phyloP scores from a whole-genome alignment of 2,329 filamentous ascomycete genomes.

The Ophiosphaerella narmari region DNA sequence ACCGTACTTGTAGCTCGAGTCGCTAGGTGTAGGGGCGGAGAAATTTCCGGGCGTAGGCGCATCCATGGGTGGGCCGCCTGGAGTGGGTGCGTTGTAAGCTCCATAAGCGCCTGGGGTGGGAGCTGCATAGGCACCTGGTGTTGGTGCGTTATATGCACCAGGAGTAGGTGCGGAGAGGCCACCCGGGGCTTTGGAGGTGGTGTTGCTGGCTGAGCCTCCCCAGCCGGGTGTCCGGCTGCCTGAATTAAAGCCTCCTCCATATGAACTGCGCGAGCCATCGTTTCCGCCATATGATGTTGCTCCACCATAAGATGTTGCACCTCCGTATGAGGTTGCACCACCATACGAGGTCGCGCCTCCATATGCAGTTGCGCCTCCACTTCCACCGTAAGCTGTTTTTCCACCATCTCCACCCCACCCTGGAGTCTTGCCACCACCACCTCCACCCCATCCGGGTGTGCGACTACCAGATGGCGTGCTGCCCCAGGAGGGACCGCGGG shows the following conservation, averaged over 20 bases:
- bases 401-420: constrained; percentile 53
- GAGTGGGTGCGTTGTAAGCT: constrained; percentile 44
- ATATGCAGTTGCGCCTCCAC: constrained; percentile 46
- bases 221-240: constrained; percentile 60
- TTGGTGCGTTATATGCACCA: constrained; percentile 41
- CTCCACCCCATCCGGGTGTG: constrained; percentile 51
- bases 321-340: constrained; percentile 37
- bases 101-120: constrained; percentile 43
- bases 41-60: constrained; percentile 48
- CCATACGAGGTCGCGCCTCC: constrained; percentile 46
- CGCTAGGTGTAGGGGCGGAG: constrained; percentile 45
- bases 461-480: constrained; percentile 48
- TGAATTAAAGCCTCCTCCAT: constrained; percentile 58
- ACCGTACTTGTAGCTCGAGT: constrained; percentile 36
- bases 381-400: constrained; percentile 46
- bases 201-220: constrained; percentile 56
- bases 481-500: constrained; percentile 58
- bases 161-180: constrained; percentile 38
- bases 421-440: constrained; percentile 51
- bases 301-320: constrained; percentile 51
- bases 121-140: constrained; percentile 43
- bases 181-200: constrained; percentile 30
- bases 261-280: constrained; percentile 47
- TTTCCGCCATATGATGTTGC: constrained; percentile 49
- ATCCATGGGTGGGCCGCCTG: constrained; percentile 43